Percentiles rank a stretch among this genome's conserved stretches.
Conservation (phyloP, 371 early-diverging fungal genomes). For the Zychaea mexicana region DNA sequence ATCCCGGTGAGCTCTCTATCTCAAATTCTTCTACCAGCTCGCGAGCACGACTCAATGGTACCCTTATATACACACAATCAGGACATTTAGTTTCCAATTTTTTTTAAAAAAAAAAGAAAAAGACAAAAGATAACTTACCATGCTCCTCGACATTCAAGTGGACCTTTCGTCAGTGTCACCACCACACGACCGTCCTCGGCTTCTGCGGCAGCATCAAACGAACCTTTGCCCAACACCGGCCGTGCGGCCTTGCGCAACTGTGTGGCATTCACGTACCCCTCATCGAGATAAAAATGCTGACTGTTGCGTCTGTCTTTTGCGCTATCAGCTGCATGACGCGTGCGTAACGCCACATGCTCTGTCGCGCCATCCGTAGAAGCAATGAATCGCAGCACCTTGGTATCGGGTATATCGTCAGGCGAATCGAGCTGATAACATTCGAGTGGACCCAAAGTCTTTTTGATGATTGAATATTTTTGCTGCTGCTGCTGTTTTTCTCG, state of each 20-base stretch:
- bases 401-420: constrained; percentile 34
- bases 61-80: constrained; percentile 29
- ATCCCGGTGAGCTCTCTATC: constrained; percentile 45
- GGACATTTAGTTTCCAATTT: not conserved
- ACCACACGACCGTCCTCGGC: constrained; percentile 21
- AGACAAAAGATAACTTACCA: constrained; percentile 31
- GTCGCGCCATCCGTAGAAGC: constrained; percentile 36
- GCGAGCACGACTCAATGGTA: constrained; percentile 50
- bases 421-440: constrained; percentile 36
- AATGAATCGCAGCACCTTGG: constrained; percentile 35
- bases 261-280: constrained; percentile 58
- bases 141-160: constrained; percentile 50
- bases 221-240: constrained; percentile 49
- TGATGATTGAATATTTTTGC: constrained; percentile 11
- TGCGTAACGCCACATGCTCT: constrained; percentile 33
- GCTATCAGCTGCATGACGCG: constrained; percentile 26
- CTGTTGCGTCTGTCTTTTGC: constrained; percentile 17
- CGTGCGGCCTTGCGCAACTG: constrained; percentile 55
- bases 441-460: constrained; percentile 24
- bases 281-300: constrained; percentile 37
- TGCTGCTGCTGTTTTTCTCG: not conserved
- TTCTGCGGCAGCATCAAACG: constrained; percentile 43
- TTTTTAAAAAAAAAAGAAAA: not conserved
- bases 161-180: constrained; percentile 32
- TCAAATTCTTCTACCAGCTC: constrained; percentile 55